Conservation (phyloP, 768 basidiomycete genomes). For the Lanmaoa pseudosensibilis region DNA sequence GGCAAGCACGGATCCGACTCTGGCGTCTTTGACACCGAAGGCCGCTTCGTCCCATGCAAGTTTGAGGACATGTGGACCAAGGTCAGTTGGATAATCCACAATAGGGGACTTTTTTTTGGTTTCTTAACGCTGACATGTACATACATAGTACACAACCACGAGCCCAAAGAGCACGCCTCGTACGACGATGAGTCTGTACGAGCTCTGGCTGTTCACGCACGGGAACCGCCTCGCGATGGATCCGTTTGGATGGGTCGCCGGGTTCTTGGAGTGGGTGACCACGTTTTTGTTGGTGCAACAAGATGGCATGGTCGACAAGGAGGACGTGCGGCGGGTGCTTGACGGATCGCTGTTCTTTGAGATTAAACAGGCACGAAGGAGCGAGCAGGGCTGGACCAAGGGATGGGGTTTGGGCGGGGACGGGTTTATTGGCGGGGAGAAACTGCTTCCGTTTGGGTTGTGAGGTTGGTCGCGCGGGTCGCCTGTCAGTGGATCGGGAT, state of each 20-base stretch:
- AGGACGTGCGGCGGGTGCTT: conserved; percentile 42
- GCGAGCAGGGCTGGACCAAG: conserved; percentile 27
- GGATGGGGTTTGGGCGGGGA: conserved; percentile 33
- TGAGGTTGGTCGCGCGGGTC: conserved; percentile 1
- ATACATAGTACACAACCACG: conserved; percentile 17
- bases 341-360: conserved; percentile 43
- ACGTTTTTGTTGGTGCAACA: conserved; percentile 41
- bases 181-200: conserved; percentile 29
- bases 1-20: conserved; percentile 46
- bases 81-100: conserved; percentile 18
- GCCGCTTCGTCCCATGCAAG: conserved; percentile 40
- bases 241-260: conserved; percentile 38
- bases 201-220: conserved; percentile 33
- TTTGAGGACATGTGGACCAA: conserved; percentile 48
- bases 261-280: conserved; percentile 39
- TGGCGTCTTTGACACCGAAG: conserved; percentile 42
- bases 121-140: not conserved
- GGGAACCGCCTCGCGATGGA: conserved; percentile 38
- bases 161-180: conserved; percentile 7
- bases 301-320: conserved; percentile 41
- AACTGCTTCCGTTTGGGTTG: conserved; percentile 29
- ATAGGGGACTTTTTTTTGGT: not conserved
- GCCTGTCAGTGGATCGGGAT: not conserved
- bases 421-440: conserved; percentile 33
- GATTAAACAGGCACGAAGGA: conserved; percentile 25